Base-by-base conservation (phyloP, 2,329 filamentous ascomycete species). In the Beauveria sp. region DNA sequence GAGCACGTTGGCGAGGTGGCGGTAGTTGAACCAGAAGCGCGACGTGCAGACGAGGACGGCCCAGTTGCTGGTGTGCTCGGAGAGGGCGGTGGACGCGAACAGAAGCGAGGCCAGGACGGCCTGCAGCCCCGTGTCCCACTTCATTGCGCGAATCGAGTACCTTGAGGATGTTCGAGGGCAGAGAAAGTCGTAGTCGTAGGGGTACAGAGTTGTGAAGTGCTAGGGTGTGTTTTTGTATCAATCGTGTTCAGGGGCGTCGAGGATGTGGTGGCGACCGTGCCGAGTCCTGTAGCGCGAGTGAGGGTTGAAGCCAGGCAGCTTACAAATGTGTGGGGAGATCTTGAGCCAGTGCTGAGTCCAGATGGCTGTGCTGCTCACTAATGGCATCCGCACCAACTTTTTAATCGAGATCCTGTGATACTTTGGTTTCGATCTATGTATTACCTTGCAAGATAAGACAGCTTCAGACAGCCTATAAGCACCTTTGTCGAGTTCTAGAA, bases 1-100 rank as follows among this genome's bases (percentile, higher is more conserved):
- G 63, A 99, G 86, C 20, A 96, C 94, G 77, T 99, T 99, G 74
- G 94, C 92, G 57, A 99, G 88, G 75, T 99, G 94, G 62, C 94
- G 90, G 77, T 99, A 99, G 79, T 99, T 99, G 86, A 99, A 99
- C 94, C 94, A 99, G 82, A 99, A 99, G 59, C 94, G 90, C 58
- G 94, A 99, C 6, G 94, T 99, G 66, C 90, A 94, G 62, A 99
- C 94, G n/a, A 99, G 87, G 64, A 99, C 94, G 10, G 94, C 94
- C 94, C 94, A 99, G 77, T 99, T 99, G 72, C 91, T 97, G 18
- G 94, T 99, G 77, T 99, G 94, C 69, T 93, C 88, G 66, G 86
- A 84, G 30, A 80, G 77, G 62, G 79, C 76, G 26, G 69, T 68
- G 9, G 79, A 72, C 60, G 76, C 72, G 52, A 85, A 71, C 61